Evolutionary conservation across 768 basidiomycete genomes (phyloP).

Genomic region (Podaxis sp.): DNA sequence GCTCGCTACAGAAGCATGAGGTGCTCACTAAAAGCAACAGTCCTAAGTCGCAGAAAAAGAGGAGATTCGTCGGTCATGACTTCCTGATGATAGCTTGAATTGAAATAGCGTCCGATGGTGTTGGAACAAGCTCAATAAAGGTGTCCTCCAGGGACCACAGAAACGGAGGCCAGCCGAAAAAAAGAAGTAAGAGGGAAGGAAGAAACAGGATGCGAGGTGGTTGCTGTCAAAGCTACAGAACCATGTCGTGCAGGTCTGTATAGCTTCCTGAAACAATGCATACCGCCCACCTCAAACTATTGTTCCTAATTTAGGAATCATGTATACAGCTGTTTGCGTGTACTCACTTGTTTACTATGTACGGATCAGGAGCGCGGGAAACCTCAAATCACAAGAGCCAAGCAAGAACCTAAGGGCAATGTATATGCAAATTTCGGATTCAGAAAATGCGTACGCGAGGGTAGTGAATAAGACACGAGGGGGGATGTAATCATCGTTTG

Average conservation of each 20-base stretch:
- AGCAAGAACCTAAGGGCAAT: too few relatives aligned
- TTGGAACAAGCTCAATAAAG: neutral
- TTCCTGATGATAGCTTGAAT: neutral
- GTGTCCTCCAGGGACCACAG: constrained; percentile 9
- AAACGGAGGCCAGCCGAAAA: constrained; percentile 4
- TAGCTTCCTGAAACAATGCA: constrained; percentile 4
- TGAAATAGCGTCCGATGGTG: neutral
- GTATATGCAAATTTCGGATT: too few relatives aligned
- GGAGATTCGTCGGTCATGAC: constrained; percentile 11
- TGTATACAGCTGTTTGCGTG: neutral
- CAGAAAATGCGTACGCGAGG: too few relatives aligned
- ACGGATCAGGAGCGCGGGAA: neutral
- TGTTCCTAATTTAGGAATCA: constrained; percentile 12
- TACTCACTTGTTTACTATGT: neutral
- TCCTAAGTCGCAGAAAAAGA: constrained; percentile 18
- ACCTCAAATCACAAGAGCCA: too few relatives aligned
- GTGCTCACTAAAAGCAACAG: constrained; percentile 16
- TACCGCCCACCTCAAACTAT: neutral
- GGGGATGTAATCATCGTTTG: constrained; percentile 11
- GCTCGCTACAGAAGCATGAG: neutral
- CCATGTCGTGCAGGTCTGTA: constrained; percentile 3
- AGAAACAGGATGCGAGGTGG: neutral
- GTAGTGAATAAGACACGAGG: neutral
- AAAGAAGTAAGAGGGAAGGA: neutral
- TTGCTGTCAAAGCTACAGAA: neutral